Percentiles rank a stretch among this genome's conserved stretches.
Evolutionary conservation across 1,284 basidiomycete species (phyloP).

Genomic region (Bondarzewia mesenterica): DNA sequence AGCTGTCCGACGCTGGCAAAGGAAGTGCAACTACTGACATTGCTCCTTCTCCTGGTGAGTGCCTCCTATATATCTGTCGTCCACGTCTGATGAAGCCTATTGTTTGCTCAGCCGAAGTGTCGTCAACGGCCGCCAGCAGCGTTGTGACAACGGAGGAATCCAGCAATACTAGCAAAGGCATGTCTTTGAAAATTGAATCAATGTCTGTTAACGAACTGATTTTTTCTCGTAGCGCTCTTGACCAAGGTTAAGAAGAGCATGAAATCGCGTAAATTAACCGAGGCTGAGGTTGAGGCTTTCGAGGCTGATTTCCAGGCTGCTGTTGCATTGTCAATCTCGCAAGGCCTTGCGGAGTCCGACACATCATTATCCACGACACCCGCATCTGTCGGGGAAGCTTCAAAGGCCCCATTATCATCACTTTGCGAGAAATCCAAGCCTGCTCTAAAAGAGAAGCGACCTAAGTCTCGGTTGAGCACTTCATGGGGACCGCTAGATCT

Average conservation of each 20-base stretch:
- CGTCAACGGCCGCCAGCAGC: too few species aligned
- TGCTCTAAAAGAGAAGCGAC: neutral
- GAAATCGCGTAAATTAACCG: conserved; percentile 13
- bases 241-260: neutral
- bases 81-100: too few species aligned
- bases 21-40: too few species aligned
- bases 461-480: conserved; percentile 1
- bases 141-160: too few species aligned
- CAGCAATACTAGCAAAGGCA: too few species aligned
- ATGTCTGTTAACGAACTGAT: too few species aligned
- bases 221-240: too few species aligned
- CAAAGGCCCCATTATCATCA: neutral
- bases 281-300: neutral
- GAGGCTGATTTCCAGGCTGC: conserved; percentile 1
- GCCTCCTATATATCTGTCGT: too few species aligned
- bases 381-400: neutral
- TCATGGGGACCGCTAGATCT: neutral
- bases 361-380: neutral
- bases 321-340: neutral
- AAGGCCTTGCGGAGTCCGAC: neutral
- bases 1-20: too few species aligned
- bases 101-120: too few species aligned
- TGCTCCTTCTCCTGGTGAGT: neutral
- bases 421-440: neutral
- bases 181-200: too few species aligned